phyloP scores from a whole-genome alignment of 2,329 filamentous ascomycete genomes.

The Phaeosphaeria sp. region DNA sequence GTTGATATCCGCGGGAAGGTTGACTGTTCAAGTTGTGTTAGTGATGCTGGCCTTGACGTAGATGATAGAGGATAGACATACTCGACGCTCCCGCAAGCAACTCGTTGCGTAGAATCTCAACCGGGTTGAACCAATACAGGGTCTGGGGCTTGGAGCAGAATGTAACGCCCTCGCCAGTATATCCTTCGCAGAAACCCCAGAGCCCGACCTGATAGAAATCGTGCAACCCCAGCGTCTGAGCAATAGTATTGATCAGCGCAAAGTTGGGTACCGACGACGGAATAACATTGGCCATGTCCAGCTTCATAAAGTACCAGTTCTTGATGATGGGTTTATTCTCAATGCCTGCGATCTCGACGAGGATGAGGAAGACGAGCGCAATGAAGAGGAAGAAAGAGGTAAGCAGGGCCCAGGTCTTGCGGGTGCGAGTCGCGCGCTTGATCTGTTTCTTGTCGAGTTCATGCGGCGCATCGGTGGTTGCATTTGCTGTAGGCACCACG shows the following conservation, averaged over 20 bases:
- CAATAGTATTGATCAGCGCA: slow-evolving; percentile 83
- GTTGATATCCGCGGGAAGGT: slow-evolving; percentile 75
- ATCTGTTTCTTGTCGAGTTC: slow-evolving; percentile 46
- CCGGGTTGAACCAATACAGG: slow-evolving; percentile 91
- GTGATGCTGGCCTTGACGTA: slow-evolving; percentile 7
- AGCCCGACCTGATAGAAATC: slow-evolving; percentile 94
- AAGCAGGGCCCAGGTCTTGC: slow-evolving; percentile 67
- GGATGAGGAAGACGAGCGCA: slow-evolving; percentile 77
- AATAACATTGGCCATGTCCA: slow-evolving; percentile 83
- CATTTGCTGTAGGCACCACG: slow-evolving; percentile 9
- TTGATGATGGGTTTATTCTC: slow-evolving; percentile 66
- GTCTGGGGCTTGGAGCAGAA: slow-evolving; percentile 72
- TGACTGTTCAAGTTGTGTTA: slow-evolving; percentile 58
- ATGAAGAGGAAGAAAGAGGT: slow-evolving; percentile 75
- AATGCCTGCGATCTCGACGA: slow-evolving; percentile 81
- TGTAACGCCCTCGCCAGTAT: slow-evolving; percentile 75
- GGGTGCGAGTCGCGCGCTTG: slow-evolving; percentile 53
- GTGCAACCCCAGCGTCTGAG: slow-evolving; percentile 82
- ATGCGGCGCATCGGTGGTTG: slow-evolving; percentile 21
- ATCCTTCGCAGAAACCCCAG: slow-evolving; percentile 93
- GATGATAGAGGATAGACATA: slow-evolving; percentile 45
- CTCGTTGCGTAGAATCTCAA: slow-evolving; percentile 79
- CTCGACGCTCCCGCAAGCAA: slow-evolving; percentile 81
- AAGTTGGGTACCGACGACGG: slow-evolving; percentile 74
- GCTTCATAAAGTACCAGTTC: slow-evolving; percentile 81